Evolutionary conservation across 75 land plant species (phyloP), one percentile per base, ranked within the genome.

Genomic region (Picea glauca): DNA sequence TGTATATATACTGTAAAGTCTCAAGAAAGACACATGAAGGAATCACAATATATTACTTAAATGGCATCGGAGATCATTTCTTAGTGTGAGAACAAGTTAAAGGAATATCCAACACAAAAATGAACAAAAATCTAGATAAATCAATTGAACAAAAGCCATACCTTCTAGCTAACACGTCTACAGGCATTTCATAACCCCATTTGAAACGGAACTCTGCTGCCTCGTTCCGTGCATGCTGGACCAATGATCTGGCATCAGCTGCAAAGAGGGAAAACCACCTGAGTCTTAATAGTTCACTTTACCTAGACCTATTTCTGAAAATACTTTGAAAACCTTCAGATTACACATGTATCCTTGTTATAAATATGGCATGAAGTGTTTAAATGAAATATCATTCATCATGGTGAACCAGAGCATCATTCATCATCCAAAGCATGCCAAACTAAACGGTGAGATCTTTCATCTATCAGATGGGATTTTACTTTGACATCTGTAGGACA

Each of bases 201-300:
- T 87, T 93, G 79, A 85, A 86, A 14, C 90, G 90, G 74, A 93
- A 96, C 57, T 96, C 98, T 50, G 98, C 98, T 30, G 98, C 96
- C 83, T 91, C 94, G 79, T 91, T 87, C 35, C 92, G 84, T 64
- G 96, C 98, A 85, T 93, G 90, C 23, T 84, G 87, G 38, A 96
- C 98, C 83, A 96, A 80, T 1, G 96, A 90, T 73, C 91, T 93
- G 50, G 99, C 93, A 91, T 96, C 99, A 82, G 99, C 99, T 96
- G 81, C 30, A 82, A 64, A 58, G 33, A 63, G 60, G 26, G 9
- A 77, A 72, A 14, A 79, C 13, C 50, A 67, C 35, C 43, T 32
- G 38, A 67, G 2, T 5, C 13, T 75, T 23, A 57, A 43, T 72
- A 31, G 13, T 15, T 13, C 13, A 50, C 23, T 13, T 54, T 40